Evolutionary conservation across 2,329 filamentous ascomycete genomes (phyloP), one percentile per base, ranked within the genome.

Genomic region (Xylariaceae sp.): DNA sequence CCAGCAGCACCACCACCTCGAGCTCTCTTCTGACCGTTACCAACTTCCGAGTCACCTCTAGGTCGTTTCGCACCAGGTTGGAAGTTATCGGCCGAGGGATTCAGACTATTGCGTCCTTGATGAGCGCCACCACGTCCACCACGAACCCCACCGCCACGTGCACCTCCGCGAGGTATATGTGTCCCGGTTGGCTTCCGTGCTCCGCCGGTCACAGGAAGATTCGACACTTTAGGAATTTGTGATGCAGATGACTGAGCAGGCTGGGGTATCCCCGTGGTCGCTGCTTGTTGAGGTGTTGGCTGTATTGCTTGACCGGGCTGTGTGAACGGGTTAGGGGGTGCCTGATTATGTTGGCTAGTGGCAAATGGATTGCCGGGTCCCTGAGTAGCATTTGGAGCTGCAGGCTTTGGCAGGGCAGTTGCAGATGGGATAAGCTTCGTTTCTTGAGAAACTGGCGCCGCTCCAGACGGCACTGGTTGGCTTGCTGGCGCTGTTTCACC

Each of bases 21-120:
- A 46, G 71, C 69, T 58, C 74, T 69, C 68, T 77, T 77, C n/a
- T 68, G 62, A 1, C 73, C 78, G 36, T 70, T 73, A 6, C 71
- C 72, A 31, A 63, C 62, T 37, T 76, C 75, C 12, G 70, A 72
- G 53, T 85, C 82, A 53, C 82, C 81, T 24, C 82, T 76, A 17
- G 80, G 76, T 31, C 83, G 76, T 71, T 86, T 85, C 64, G 79
- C 82, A 19, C 82, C 80, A 14, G 80, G 78, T 24, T 82, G 82
- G 62, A 83, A 80, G 58, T 82, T 80, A 55, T 82, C 81, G 12
- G 78, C 82, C 9, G 75, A 72, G 2, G 78, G 77, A 66, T 81
- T 84, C 33, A 85, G 66, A 24, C 62, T 75, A n/a, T 72, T 70
- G 19, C 79, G 65, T 34, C 67, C 69, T 44, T 67, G 68, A 39